phyloP scores from a whole-genome alignment of 768 basidiomycete species.

The Mycena crocata region DNA sequence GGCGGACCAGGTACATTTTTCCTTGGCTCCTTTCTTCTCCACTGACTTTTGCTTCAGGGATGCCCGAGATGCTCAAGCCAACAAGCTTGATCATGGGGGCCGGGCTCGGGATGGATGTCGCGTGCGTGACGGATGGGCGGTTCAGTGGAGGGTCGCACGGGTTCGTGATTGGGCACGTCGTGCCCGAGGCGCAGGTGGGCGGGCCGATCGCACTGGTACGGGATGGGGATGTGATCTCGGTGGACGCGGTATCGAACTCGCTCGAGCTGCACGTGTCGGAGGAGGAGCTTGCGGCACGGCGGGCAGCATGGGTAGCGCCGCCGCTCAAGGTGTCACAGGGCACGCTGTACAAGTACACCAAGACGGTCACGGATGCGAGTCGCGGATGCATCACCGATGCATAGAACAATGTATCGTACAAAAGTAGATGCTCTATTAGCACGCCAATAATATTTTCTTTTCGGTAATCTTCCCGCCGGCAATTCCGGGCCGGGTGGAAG shows the following conservation, averaged over 20 bases:
- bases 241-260: slow-evolving; percentile 89
- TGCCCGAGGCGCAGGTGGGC: slow-evolving; percentile 94
- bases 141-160: slow-evolving; percentile 99
- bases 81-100: slow-evolving; percentile 99
- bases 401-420: slow-evolving; percentile 38
- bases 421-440: slow-evolving; percentile 6
- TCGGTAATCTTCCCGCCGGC: too few species aligned
- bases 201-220: slow-evolving; percentile 92
- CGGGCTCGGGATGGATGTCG: slow-evolving; percentile 94
- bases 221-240: slow-evolving; percentile 88
- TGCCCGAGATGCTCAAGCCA: slow-evolving; percentile 99
- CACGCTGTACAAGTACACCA: slow-evolving; percentile 90
- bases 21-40: slow-evolving; percentile 20
- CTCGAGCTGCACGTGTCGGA: slow-evolving; percentile 82
- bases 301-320: slow-evolving; percentile 82
- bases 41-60: slow-evolving; percentile 64
- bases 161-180: slow-evolving; percentile 97
- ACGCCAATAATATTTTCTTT: not conserved
- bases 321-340: slow-evolving; percentile 87
- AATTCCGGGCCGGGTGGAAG: too few species aligned
- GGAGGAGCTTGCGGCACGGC: slow-evolving; percentile 82
- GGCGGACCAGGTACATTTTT: slow-evolving; percentile 86
- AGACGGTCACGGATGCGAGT: slow-evolving; percentile 90
- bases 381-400: slow-evolving; percentile 93
- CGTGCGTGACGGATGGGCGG: slow-evolving; percentile 96